Base-by-base conservation (phyloP, 169 alveolate species). In the Eimeria falciformis region DNA sequence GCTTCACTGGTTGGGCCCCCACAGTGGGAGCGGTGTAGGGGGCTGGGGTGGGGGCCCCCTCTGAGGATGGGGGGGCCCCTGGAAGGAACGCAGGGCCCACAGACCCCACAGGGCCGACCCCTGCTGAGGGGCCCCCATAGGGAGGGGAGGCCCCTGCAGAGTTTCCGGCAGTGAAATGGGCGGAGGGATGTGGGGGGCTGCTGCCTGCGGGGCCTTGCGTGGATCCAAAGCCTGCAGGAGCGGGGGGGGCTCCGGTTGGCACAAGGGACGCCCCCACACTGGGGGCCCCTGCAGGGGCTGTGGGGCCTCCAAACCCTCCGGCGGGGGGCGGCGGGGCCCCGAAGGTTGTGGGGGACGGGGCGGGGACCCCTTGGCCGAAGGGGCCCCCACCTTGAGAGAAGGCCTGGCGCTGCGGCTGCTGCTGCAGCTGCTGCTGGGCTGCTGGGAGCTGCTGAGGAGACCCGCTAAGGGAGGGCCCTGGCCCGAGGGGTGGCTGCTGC, bases 1-100 rank as follows among this genome's bases (percentile, higher is more conserved):
- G 82, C 40, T 85, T 85, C 7, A 85, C 78, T 3, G 92, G 92
- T 23, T 85, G 92, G 25, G 92, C 92, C 21, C 92, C 92, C 21
- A 85, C 92, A 3, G 92, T 85, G 9, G 92, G 92, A 2, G 92
- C 92, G 2, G 85, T n/a, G 65, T 85, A 85, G 12, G 92, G 84
- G 23, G 92, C 56, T 21, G 83, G 83, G 40, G 47, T 33, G 27
- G 17, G 9, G 18, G 27, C 29, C 0, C 83, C 56, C 83, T 71
- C 83, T 25, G 21, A 3, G n/a, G 33, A 14, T 14, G 83, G 83
- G 55, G 83, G 83, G 47, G 27, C 4, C 56, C 83, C n/a, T 4
- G 53, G 83, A 43, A 17, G 27, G 25, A 23, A 25, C 50, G 7
- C 56, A 12, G 73, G 37, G 25, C 25, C 12, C n/a, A 12, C 73